Percentiles rank a stretch among this genome's conserved stretches.
phyloP scores from a whole-genome alignment of 176 grass and related monocot genomes.

The Saccharum spontaneum region DNA sequence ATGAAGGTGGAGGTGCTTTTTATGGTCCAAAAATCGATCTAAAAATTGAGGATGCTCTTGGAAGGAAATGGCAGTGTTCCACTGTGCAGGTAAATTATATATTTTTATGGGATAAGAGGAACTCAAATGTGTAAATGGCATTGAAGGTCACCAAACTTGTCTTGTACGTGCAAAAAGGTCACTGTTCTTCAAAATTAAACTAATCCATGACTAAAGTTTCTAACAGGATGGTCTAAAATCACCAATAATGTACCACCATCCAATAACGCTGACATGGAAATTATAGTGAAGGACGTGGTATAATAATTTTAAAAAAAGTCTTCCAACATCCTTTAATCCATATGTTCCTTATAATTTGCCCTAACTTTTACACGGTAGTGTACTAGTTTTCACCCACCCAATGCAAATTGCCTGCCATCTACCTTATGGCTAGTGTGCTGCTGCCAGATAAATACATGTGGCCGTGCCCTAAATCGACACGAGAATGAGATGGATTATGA shows the following conservation, averaged over 20 bases:
- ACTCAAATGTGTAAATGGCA: not conserved
- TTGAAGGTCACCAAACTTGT: not conserved
- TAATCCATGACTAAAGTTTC: not conserved
- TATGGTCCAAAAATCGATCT: conserved; percentile 98
- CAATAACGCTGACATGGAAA: not conserved
- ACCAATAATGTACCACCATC: not conserved
- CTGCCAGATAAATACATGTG: not conserved
- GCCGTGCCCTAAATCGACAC: not conserved
- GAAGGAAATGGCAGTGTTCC: conserved; percentile 97
- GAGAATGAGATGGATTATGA: no score
- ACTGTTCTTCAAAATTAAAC: not conserved
- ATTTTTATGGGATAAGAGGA: not conserved
- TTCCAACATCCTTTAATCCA: not conserved
- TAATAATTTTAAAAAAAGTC: not conserved
- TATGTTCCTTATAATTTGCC: not conserved
- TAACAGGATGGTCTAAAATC: not conserved
- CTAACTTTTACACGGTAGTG: not conserved
- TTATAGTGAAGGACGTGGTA: not conserved
- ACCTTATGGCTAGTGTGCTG: not conserved
- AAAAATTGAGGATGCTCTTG: conserved; percentile 96
- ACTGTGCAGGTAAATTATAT: conserved; percentile 78
- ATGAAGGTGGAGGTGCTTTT: conserved; percentile 95
- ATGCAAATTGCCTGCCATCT: not conserved
- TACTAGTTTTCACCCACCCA: not conserved
- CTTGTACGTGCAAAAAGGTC: not conserved